Conservation (phyloP, 108 stramenopile species). For the Stephanodiscus triporus region DNA sequence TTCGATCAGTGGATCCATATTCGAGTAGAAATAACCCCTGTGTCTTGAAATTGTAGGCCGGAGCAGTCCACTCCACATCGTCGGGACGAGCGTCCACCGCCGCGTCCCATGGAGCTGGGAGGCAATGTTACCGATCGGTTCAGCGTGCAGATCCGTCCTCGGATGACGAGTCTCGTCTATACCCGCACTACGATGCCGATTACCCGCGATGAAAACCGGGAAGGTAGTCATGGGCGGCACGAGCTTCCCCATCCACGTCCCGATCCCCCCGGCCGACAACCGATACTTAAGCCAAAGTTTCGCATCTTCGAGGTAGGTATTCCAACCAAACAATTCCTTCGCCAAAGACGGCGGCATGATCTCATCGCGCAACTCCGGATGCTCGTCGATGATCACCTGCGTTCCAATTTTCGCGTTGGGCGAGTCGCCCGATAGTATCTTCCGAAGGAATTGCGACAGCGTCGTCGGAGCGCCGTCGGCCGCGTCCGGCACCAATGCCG, state of each 20-base stretch:
- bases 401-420: slow-evolving; percentile 82
- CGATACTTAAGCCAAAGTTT: background rate
- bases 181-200: background rate
- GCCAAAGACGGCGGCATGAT: slow-evolving; percentile 56
- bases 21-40: slow-evolving; percentile 73
- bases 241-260: slow-evolving; percentile 18
- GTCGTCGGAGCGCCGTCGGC: slow-evolving; percentile 26
- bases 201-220: slow-evolving; percentile 71
- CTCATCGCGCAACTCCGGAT: slow-evolving; percentile 64
- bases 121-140: slow-evolving; percentile 86
- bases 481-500: slow-evolving; percentile 62
- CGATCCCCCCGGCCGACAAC: background rate
- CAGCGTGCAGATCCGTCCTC: slow-evolving; percentile 79
- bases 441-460: slow-evolving; percentile 49
- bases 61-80: slow-evolving; percentile 57
- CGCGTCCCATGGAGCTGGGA: slow-evolving; percentile 74
- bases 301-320: slow-evolving; percentile 48
- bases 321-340: slow-evolving; percentile 69
- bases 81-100: slow-evolving; percentile 74
- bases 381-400: slow-evolving; percentile 58
- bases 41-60: slow-evolving; percentile 68
- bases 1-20: slow-evolving; percentile 26
- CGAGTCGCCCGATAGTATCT: slow-evolving; percentile 38
- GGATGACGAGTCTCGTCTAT: slow-evolving; percentile 21
- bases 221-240: slow-evolving; percentile 65